Evolutionary conservation across 768 basidiomycete species (phyloP).

Genomic region (Tylopilus subfusipes): DNA sequence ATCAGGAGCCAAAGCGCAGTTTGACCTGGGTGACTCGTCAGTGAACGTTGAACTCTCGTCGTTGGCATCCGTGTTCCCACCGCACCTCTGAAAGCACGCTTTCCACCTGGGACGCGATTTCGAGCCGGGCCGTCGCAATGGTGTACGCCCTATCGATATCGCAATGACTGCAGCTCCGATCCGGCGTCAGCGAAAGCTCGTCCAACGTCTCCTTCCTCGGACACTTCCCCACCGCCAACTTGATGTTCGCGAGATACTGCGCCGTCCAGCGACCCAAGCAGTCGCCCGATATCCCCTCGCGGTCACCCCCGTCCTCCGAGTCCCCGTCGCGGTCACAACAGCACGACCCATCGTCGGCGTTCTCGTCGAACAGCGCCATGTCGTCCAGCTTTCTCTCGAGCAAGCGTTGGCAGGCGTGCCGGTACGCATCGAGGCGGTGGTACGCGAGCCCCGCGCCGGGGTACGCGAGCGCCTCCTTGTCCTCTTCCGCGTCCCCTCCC

Average conservation of each 20-base stretch:
- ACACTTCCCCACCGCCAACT: background rate
- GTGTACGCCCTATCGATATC: background rate
- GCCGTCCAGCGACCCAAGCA: background rate
- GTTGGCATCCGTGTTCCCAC: too few relatives aligned
- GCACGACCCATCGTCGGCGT: background rate
- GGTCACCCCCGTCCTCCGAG: background rate
- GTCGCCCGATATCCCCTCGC: background rate
- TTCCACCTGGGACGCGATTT: background rate
- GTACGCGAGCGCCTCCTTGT: background rate
- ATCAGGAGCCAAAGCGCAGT: background rate
- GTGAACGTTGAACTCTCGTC: background rate
- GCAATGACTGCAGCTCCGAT: background rate
- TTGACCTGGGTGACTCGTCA: background rate
- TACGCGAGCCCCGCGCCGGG: background rate
- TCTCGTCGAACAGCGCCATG: background rate
- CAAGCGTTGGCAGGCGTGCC: background rate
- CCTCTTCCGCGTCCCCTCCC: background rate
- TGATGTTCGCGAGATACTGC: background rate
- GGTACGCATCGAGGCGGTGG: background rate
- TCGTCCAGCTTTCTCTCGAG: background rate
- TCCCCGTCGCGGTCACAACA: background rate
- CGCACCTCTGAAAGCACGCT: background rate
- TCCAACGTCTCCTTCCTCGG: background rate
- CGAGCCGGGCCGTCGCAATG: background rate
- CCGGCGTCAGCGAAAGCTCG: background rate